phyloP scores from a whole-genome alignment of 768 basidiomycete genomes.

The Panus rudis region DNA sequence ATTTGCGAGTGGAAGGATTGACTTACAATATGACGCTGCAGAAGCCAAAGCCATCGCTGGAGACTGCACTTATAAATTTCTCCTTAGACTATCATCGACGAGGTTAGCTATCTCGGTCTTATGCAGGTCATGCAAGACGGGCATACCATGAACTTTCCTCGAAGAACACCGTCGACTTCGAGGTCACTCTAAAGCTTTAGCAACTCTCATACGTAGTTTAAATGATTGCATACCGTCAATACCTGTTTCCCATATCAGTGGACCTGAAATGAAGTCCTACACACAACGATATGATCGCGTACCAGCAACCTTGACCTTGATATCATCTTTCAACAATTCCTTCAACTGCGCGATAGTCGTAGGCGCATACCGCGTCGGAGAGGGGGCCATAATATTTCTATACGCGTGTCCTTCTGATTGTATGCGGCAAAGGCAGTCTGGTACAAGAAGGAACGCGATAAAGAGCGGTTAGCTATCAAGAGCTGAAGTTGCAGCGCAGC shows the following conservation, averaged over 20 bases:
- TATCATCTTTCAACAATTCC: conserved; percentile 48
- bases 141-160: conserved; percentile 89
- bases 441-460: too few relatives aligned
- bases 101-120: not conserved
- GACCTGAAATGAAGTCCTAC: not conserved
- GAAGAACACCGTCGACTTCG: conserved; percentile 84
- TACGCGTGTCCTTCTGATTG: too few relatives aligned
- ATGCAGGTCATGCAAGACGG: not conserved
- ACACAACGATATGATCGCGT: conserved; percentile 18
- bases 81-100: conserved; percentile 60
- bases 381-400: conserved; percentile 8
- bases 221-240: conserved; percentile 52
- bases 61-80: conserved; percentile 81
- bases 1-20: not conserved
- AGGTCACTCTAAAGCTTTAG: not conserved
- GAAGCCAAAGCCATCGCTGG: conserved; percentile 84
- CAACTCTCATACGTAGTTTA: not conserved
- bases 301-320: conserved; percentile 94
- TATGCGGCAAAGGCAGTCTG: too few relatives aligned
- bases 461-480: too few relatives aligned
- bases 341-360: conserved; percentile 52
- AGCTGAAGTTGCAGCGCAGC: too few relatives aligned
- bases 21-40: conserved; percentile 88
- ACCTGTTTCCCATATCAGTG: conserved; percentile 25
- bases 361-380: conserved; percentile 36